Evolutionary conservation across 768 basidiomycete species (phyloP), one percentile per base, ranked within the genome.

Genomic region (Russula virescens): DNA sequence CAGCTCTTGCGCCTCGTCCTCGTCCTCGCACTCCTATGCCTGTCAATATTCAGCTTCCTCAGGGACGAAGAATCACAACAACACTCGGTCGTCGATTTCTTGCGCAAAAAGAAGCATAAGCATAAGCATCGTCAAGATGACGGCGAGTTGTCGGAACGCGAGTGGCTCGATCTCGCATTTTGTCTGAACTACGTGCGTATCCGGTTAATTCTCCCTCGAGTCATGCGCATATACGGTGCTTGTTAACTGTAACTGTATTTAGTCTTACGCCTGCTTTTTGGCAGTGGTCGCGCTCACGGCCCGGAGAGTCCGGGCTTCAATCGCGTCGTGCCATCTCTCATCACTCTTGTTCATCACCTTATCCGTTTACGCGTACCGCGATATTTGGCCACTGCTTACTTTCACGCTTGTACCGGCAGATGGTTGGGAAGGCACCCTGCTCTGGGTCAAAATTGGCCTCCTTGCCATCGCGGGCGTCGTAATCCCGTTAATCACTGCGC

Each of bases 381-480:
- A 83, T 68, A 54, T 88, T 8, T 85, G 77, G 70, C 87, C 87
- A 14, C 68, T 87, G 10, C 73, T 78, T 18, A 87, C 84, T 0
- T 86, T 76, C 71, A 76, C 75, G n/a, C 72, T 77, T 25, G 40
- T 58, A 16, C 83, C 85, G 8, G 63, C 73, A n/a, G 87, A 89
- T 66, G 67, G 70, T 2, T 68, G 69, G 1, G 81, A 82, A 66
- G 80, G 83, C 8, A 62, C 70, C 54, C 61, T 83, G 38, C 70
- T 86, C 21, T 88, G 86, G 86, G 71, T 73, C 4, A 81, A 85
- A 69, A 60, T 85, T 5, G 68, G 63, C n/a, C 54, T 83, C 13
- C 75, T 87, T 18, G 66, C 75, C 8, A 34, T 81, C 7, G 80
- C 75, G 10, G 78, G 76, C 8, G 71, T 81, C 2, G 57, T 80